Evolutionary conservation across 192 early-diverging fungal species (phyloP).

Genomic region (Rhizophagus sp.): DNA sequence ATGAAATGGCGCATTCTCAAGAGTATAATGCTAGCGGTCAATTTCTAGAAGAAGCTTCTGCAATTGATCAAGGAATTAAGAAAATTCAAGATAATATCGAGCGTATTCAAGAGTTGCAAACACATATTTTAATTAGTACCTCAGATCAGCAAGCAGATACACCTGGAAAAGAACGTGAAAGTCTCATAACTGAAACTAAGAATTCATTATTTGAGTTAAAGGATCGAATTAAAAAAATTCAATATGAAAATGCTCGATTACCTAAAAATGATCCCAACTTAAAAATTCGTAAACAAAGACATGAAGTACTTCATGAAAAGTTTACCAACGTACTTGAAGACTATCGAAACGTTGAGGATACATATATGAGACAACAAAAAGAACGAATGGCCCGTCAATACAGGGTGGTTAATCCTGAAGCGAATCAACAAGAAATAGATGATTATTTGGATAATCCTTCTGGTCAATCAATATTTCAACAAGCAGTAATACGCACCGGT

Average conservation of each 20-base stretch:
- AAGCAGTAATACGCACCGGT: conserved; percentile 65
- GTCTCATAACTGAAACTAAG: background rate
- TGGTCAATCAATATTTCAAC: conserved; percentile 16
- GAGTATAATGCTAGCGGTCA: background rate
- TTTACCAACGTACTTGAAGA: conserved; percentile 68
- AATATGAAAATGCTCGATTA: conserved; percentile 26
- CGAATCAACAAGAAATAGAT: conserved; percentile 73
- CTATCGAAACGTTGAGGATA: conserved; percentile 75
- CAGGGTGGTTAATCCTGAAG: conserved; percentile 82
- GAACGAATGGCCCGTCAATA: conserved; percentile 79
- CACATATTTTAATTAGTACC: conserved; percentile 7
- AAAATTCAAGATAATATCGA: conserved; percentile 17
- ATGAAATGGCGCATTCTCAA: background rate
- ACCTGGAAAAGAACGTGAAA: background rate
- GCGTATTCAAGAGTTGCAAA: conserved; percentile 17
- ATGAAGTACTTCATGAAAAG: conserved; percentile 52
- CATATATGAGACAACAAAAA: conserved; percentile 80
- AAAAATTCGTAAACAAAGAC: background rate
- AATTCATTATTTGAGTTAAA: conserved; percentile 15
- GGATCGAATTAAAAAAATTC: conserved; percentile 26
- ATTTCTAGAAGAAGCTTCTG: conserved; percentile 14
- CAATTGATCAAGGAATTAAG: conserved; percentile 6
- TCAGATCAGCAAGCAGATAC: background rate
- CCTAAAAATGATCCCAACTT: background rate
- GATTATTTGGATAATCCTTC: conserved; percentile 58